Percentiles rank a stretch among this genome's conserved stretches.
These are phyloP conservation scores for Fraxinus quadrangulata DNA, from an alignment of 257 asterid species.

Conservation along the genomic window DNA sequence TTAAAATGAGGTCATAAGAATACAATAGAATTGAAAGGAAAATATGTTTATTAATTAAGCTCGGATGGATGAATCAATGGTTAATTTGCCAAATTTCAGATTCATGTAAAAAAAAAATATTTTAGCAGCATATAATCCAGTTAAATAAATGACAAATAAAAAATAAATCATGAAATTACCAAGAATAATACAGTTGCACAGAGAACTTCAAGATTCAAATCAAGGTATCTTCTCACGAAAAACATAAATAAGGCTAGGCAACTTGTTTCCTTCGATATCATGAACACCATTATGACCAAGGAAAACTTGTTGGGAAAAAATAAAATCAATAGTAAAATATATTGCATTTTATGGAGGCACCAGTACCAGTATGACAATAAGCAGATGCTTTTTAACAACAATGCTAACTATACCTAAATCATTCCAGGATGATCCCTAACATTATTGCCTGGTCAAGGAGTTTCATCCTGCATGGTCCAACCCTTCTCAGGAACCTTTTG, in stretches of 20 bases:
- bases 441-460: slow-evolving; percentile 96
- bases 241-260: too few species aligned
- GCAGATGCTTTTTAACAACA: not conserved
- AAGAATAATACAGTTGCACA: too few species aligned
- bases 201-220: too few species aligned
- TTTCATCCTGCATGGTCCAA: slow-evolving; percentile 99
- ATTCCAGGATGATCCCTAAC: slow-evolving; percentile 99
- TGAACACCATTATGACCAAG: too few species aligned
- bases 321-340: slow-evolving; percentile 13
- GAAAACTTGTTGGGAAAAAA: too few species aligned
- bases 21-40: too few species aligned
- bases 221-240: too few species aligned
- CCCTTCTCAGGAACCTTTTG: slow-evolving; percentile 97
- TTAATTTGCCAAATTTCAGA: slow-evolving; percentile 11
- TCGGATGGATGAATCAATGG: not conserved
- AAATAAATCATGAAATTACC: too few species aligned
- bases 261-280: too few species aligned
- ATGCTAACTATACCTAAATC: slow-evolving; percentile 68
- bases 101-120: not conserved
- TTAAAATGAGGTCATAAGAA: not conserved
- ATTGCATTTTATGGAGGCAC: not conserved
- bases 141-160: too few species aligned
- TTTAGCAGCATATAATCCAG: not conserved
- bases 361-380: not conserved
- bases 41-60: not conserved